A percentile compares a stretch with the other conserved stretches of the same genome.
phyloP scores from a whole-genome alignment of 768 basidiomycete species.

The Nevesoporus exiguus region DNA sequence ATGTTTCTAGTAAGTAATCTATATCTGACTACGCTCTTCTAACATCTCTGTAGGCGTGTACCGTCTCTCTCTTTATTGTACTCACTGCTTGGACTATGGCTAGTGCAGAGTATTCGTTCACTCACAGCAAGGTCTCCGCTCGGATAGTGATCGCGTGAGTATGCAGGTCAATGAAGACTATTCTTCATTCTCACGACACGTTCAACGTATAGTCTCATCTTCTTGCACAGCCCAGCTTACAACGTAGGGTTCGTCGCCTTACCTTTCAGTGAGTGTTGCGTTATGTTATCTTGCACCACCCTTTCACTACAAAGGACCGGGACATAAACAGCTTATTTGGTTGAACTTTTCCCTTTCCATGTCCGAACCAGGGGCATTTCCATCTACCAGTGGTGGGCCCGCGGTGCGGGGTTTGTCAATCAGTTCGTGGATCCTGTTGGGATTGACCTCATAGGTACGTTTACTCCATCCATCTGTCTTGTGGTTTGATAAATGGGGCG shows the following conservation, averaged over 20 bases:
- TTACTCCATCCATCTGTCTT: too few species aligned
- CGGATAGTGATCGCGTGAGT: neutral
- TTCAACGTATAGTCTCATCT: slow-evolving; percentile 1
- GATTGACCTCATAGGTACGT: neutral
- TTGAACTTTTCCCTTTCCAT: neutral
- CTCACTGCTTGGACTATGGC: slow-evolving; percentile 5
- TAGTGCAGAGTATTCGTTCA: slow-evolving; percentile 3
- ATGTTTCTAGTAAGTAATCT: neutral
- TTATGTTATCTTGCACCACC: neutral
- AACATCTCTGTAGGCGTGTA: neutral
- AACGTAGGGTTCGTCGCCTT: neutral
- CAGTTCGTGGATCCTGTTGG: slow-evolving; percentile 19
- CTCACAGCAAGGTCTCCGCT: neutral
- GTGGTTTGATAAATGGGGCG: neutral
- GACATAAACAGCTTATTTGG: slow-evolving; percentile 27
- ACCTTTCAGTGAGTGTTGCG: neutral
- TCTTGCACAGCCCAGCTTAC: neutral
- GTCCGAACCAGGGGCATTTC: slow-evolving; percentile 16
- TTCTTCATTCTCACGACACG: neutral
- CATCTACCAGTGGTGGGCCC: slow-evolving; percentile 57
- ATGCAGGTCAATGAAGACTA: neutral
- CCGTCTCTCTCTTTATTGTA: slow-evolving; percentile 8
- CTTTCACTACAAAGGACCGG: neutral
- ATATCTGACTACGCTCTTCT: neutral
- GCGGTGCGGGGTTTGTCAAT: slow-evolving; percentile 27